Percentiles rank a stretch among this genome's conserved stretches.
Conservation (phyloP, 2,329 filamentous ascomycete species). For the Fusarium sarcochroum region DNA sequence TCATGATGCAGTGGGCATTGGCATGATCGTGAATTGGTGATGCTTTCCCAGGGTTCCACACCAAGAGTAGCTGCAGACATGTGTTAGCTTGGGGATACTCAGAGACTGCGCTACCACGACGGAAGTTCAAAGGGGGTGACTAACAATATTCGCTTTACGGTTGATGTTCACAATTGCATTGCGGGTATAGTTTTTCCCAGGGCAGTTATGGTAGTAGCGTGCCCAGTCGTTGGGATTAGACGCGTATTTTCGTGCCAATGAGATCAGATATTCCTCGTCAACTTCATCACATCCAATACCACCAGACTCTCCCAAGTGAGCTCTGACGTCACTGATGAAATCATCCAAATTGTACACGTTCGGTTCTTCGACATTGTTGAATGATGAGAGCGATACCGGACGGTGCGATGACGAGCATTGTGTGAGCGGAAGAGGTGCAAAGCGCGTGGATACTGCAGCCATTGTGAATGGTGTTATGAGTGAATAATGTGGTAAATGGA, state of each 20-base stretch:
- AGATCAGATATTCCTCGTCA: constrained; percentile 19
- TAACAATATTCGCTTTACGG: constrained; percentile 16
- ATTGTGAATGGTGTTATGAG: neutral
- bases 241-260: constrained; percentile 1
- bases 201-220: constrained; percentile 17
- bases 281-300: constrained; percentile 19
- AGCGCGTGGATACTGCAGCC: constrained; percentile 18
- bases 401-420: neutral
- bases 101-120: neutral
- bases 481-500: neutral
- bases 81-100: neutral
- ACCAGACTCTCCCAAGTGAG: neutral
- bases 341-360: neutral
- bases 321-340: neutral
- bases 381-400: neutral
- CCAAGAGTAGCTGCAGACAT: neutral
- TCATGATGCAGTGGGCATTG: constrained; percentile 24
- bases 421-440: constrained; percentile 8
- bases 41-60: constrained; percentile 24
- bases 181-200: constrained; percentile 18
- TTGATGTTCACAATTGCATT: constrained; percentile 17
- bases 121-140: accelerated
- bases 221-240: constrained; percentile 24
- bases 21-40: constrained; percentile 24
- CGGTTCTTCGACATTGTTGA: neutral